Base-by-base conservation (phyloP, 192 early-diverging fungal species). In the Spizellomyces punctatus region DNA sequence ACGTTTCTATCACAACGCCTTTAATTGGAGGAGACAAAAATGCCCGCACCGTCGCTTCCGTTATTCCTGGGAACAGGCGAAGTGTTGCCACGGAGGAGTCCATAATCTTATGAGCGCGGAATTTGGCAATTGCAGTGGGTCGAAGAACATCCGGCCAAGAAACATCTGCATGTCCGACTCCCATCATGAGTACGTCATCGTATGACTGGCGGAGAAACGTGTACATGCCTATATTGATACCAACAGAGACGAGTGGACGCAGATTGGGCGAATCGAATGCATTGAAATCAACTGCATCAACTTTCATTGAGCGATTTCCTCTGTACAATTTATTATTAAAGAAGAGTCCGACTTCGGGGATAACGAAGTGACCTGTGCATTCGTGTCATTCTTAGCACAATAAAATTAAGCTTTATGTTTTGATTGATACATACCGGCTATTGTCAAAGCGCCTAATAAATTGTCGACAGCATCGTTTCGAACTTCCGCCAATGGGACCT, bases 391-490 rank as follows among this genome's bases (percentile, higher is more conserved):
- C 1, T 42, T 46, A 14, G 42, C 14, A 16, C 49, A 64, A 14
- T 22, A 14, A 64, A 10, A 47, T n/a, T 16, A n/a, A 16, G 1
- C n/a, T 14, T 16, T 8, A 17, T n/a, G 42, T 57, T 47, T 8
- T 14, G 17, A 46, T n/a, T 14, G 6, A 0, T 16, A 44, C 67
- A 22, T 22, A 70, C 68, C 70, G 10, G 98, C 98, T 69, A 99
- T 96, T 2, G 95, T 99, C 36, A 99, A 82, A 5, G 96, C 95
- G 1, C 95, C 95, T 4, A 99, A 78, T 19, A 99, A 83, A 78
- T 99, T 99, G 62, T 99, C 98, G 10, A 97, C 89, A 0, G 95
- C 98, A 78, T 99, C 98, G 80, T 96, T 99, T 55, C 98, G 88
- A 43, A 99, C 91, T 78, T 99, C 98, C 16, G 96, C 93, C 49